Conservation (phyloP, 768 basidiomycete species). For the Baorangia bicolor region DNA sequence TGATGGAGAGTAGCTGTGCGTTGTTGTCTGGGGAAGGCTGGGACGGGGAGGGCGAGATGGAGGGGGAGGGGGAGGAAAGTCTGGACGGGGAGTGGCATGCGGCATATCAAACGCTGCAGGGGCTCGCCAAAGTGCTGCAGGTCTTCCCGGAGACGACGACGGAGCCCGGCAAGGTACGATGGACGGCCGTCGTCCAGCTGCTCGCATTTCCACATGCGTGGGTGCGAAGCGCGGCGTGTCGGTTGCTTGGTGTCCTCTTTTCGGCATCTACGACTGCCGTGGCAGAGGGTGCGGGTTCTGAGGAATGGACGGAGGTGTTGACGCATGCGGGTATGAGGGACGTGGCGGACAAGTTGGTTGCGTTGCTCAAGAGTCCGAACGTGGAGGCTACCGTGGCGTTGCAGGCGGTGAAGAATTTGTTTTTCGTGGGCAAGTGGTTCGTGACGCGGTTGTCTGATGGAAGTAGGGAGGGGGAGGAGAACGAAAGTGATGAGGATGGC, state of each 20-base stretch:
- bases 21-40: neutral
- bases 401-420: conserved; percentile 91
- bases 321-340: conserved; percentile 60
- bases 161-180: conserved; percentile 50
- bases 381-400: conserved; percentile 69
- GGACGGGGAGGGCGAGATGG: conserved; percentile 30
- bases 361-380: conserved; percentile 80
- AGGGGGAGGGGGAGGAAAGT: conserved; percentile 47
- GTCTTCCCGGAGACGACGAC: conserved; percentile 51
- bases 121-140: conserved; percentile 60
- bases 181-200: conserved; percentile 61
- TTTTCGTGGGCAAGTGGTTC: conserved; percentile 90
- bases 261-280: conserved; percentile 42
- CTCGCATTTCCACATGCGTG: conserved; percentile 91
- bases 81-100: conserved; percentile 74
- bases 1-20: conserved; percentile 13
- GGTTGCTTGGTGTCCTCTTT: conserved; percentile 73
- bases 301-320: conserved; percentile 46
- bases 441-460: conserved; percentile 37
- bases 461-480: conserved; percentile 25
- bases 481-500: neutral
- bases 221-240: conserved; percentile 82
- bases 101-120: conserved; percentile 76
- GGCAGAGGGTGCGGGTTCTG: neutral
- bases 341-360: conserved; percentile 67